Evolutionary conservation across 1,284 basidiomycete species (phyloP).

Genomic region (Marasmius tenuissimus): DNA sequence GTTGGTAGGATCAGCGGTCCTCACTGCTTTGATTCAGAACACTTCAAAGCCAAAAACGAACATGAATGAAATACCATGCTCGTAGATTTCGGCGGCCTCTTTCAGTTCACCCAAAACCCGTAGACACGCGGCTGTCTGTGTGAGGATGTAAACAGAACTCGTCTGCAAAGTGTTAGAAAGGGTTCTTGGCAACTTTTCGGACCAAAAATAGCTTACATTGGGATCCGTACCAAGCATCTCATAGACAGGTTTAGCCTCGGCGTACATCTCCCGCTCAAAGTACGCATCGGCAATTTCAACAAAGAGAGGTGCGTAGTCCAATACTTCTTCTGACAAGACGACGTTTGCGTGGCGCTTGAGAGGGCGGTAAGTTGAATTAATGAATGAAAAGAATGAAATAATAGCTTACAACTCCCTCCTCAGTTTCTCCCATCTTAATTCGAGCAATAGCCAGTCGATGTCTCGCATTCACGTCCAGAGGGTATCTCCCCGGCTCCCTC

Average conservation of each 20-base stretch:
- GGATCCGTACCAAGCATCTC: constrained; percentile 72
- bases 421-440: constrained; percentile 77
- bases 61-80: constrained; percentile 59
- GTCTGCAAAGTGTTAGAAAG: constrained; percentile 40
- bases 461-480: constrained; percentile 79
- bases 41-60: constrained; percentile 3
- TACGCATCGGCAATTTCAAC: constrained; percentile 85
- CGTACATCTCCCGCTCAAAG: constrained; percentile 72
- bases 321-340: constrained; percentile 68
- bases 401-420: constrained; percentile 75
- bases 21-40: constrained; percentile 46
- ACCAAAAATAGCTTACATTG: constrained; percentile 46
- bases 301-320: constrained; percentile 79
- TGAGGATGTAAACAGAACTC: constrained; percentile 64
- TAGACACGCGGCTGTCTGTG: constrained; percentile 74
- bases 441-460: constrained; percentile 87
- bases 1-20: constrained; percentile 70
- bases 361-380: background rate
- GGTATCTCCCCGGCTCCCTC: constrained; percentile 51
- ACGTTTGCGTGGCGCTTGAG: constrained; percentile 73
- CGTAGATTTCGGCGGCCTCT: constrained; percentile 81
- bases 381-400: background rate
- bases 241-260: constrained; percentile 77
- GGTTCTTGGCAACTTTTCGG: background rate
- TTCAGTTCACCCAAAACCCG: constrained; percentile 71